Base-by-base conservation (phyloP, 2,329 filamentous ascomycete species). In the Xylariaceae sp. region DNA sequence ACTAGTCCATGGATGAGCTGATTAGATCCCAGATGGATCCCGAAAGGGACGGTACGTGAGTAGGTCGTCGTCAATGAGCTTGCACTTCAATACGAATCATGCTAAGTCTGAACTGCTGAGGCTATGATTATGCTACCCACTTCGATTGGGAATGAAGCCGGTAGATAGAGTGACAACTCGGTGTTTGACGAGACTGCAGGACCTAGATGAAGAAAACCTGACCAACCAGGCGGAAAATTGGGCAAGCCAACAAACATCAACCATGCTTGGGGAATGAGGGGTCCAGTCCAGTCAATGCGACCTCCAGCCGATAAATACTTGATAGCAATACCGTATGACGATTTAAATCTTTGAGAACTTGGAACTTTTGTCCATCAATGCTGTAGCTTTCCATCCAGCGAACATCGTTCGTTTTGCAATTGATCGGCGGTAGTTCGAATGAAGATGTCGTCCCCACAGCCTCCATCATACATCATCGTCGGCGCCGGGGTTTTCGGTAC, bases 401-500 rank as follows among this genome's bases (percentile, higher is more conserved):
- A 16, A 41, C 12, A n/a, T 31, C 26, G 8, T 8, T 14, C 4
- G 14, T 9, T 46, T 17, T 26, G 19, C 23, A 8, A 3, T 46
- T 26, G 26, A 31, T 29, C 16, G 2, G 19, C 23, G 5, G 21
- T 26, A 33, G 14, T 24, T 17, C 16, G 11, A 45, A 44, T 34
- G 6, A 19, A 49, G 4, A 60, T 60, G 60, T 28, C 48, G 19
- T 23, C 12, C 23, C 24, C 44, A 6, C 19, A 31, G n/a, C 31
- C 33, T 49, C 6, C 44, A 5, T 79, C 78, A 12, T 82, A 80
- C 64, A 73, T 89, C 55, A 87, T 89, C 54, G 73, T 89, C 39
- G 87, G 87, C 29, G 84, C 83, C 6, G 87, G 87, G 40, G 83
- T 87, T 26, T 89, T 89, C 67, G 87, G 87, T 33, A 81, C 82